Evolutionary conservation across 108 stramenopile genomes (phyloP), one percentile per base, ranked within the genome.

Genomic region (Nitzschia inconspicua): DNA sequence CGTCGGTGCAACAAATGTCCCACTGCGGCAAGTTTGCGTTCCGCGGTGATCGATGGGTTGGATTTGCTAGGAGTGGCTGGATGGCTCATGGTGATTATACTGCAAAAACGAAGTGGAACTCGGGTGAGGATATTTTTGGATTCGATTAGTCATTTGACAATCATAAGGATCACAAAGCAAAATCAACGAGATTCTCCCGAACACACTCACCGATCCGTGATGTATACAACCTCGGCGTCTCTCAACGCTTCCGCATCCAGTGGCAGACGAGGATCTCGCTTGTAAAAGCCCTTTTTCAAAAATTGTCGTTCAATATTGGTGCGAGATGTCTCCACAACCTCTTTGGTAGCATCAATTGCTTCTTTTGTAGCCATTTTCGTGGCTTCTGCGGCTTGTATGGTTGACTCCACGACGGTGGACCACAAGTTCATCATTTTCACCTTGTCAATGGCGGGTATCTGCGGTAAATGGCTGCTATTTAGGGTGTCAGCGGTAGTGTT

Each of bases 131-230:
- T n/a, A n/a, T n/a, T n/a, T n/a, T n/a, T n/a, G n/a, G n/a, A n/a
- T n/a, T n/a, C n/a, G n/a, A n/a, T n/a, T n/a, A n/a, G n/a, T n/a
- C n/a, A n/a, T n/a, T n/a, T n/a, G n/a, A n/a, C n/a, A n/a, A n/a
- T n/a, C n/a, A n/a, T n/a, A n/a, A n/a, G n/a, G n/a, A n/a, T n/a
- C n/a, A n/a, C n/a, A n/a, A n/a, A n/a, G n/a, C n/a, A n/a, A n/a
- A n/a, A n/a, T n/a, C n/a, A n/a, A n/a, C n/a, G n/a, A n/a, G n/a
- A n/a, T n/a, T n/a, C n/a, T n/a, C n/a, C n/a, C n/a, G n/a, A n/a
- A n/a, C n/a, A n/a, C n/a, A n/a, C n/a, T n/a, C n/a, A n/a, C 7
- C 90, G 80, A 66, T 89, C 86, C 13, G 94, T 95, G 37, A 94
- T 67, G 59, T 94, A 90, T 4, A 88, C 83, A 0, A 95, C 85